phyloP scores from a whole-genome alignment of 306 rosid genomes.

The Vigna hirtella region DNA sequence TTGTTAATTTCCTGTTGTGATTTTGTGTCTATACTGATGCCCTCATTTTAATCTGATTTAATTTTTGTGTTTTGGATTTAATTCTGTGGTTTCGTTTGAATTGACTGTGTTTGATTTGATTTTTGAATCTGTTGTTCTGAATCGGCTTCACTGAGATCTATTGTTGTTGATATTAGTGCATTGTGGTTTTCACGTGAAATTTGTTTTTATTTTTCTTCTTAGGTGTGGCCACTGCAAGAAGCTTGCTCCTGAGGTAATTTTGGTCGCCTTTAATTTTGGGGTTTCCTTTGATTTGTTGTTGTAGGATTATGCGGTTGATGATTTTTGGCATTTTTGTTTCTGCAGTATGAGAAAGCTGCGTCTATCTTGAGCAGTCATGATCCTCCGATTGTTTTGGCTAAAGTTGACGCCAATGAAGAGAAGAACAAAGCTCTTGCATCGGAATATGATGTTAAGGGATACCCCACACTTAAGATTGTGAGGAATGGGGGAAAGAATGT shows the following conservation, averaged over 20 bases:
- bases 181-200: slow-evolving; percentile 1
- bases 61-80: neutral
- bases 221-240: slow-evolving; percentile 99
- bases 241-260: slow-evolving; percentile 90
- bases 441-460: slow-evolving; percentile 66
- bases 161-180: slow-evolving; percentile 21
- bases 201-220: slow-evolving; percentile 3
- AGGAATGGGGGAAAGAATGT: slow-evolving; percentile 79
- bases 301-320: slow-evolving; percentile 23
- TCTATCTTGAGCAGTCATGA: slow-evolving; percentile 73
- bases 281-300: neutral
- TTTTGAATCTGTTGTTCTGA: neutral
- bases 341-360: slow-evolving; percentile 88
- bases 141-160: neutral
- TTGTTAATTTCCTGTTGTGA: slow-evolving; percentile 5
- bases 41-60: neutral
- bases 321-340: slow-evolving; percentile 27
- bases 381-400: slow-evolving; percentile 78
- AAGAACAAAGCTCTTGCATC: slow-evolving; percentile 66
- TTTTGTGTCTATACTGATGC: slow-evolving; percentile 6
- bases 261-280: slow-evolving; percentile 2
- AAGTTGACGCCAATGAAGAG: slow-evolving; percentile 81
- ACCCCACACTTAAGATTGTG: slow-evolving; percentile 86
- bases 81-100: neutral
- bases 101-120: neutral